Conservation (phyloP, 345 rosid genomes). For the Atalantia buxifolia region DNA sequence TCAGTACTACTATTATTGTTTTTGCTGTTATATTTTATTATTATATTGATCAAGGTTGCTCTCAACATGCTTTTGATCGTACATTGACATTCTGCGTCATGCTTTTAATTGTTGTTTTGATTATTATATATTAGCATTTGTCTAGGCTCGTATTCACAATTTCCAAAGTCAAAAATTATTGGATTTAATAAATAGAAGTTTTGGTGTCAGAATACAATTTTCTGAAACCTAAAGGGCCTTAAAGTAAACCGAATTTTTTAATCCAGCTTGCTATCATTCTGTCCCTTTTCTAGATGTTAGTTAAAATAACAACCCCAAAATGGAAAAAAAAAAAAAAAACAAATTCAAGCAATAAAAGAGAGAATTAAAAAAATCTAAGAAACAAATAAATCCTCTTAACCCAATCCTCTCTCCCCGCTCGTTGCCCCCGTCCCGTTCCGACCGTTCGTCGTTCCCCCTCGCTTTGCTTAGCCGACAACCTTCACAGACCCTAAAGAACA, state of each 20-base stretch:
- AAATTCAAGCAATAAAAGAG: too few relatives aligned
- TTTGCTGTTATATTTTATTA: too few relatives aligned
- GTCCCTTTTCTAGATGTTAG: slow-evolving; percentile 18
- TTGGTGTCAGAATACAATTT: not conserved
- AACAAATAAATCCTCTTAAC: slow-evolving; percentile 1
- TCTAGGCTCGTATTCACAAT: too few relatives aligned
- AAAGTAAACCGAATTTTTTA: not conserved
- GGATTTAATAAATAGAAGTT: not conserved
- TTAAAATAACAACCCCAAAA: slow-evolving; percentile 9
- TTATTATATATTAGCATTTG: too few relatives aligned
- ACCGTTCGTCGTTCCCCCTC: not conserved
- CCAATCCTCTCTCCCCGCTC: not conserved
- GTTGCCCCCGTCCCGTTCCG: slow-evolving; percentile 27
- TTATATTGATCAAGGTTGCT: too few relatives aligned
- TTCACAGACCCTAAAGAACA: slow-evolving; percentile 20
- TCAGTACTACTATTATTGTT: too few relatives aligned
- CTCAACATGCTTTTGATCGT: too few relatives aligned
- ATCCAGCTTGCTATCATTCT: slow-evolving; percentile 6
- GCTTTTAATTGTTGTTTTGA: too few relatives aligned
- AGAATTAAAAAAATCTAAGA: not conserved
- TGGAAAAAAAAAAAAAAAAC: not conserved
- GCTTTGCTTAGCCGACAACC: slow-evolving; percentile 29
- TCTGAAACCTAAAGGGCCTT: not conserved
- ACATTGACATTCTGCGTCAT: too few relatives aligned
- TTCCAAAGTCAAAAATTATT: too few relatives aligned